These are phyloP conservation scores for Anisodus tanguticus DNA, from an alignment of 257 asterid genomes.

Conservation along the genomic window DNA sequence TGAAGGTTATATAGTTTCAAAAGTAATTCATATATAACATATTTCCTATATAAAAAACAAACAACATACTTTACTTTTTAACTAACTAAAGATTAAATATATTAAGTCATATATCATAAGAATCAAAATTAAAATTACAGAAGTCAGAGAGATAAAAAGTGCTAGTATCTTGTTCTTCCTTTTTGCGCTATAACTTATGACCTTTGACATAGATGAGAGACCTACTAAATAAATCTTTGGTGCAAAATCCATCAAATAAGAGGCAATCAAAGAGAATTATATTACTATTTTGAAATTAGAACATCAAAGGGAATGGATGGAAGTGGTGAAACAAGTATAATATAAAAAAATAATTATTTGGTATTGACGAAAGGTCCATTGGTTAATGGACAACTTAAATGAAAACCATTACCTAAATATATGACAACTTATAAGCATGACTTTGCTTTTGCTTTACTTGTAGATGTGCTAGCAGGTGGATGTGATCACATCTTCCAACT, in stretches of 20 bases:
- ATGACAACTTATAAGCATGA: not conserved
- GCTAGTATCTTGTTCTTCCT: no score
- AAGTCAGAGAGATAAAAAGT: no score
- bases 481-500: conserved; percentile 21
- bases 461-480: not conserved
- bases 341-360: conserved; percentile 17
- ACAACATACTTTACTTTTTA: no score
- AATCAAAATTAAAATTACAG: no score
- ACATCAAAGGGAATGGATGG: no score
- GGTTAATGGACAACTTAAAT: conserved; percentile 12
- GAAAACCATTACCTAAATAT: conserved; percentile 7
- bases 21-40: not conserved
- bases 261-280: no score
- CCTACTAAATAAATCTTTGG: conserved; percentile 15
- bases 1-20: not conserved
- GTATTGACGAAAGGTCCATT: conserved; percentile 1
- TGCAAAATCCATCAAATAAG: not conserved
- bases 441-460: conserved; percentile 23
- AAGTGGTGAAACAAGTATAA: not conserved
- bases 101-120: no score
- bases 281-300: no score
- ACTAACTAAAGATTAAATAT: no score
- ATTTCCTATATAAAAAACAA: not conserved
- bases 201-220: conserved; percentile 12
- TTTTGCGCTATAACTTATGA: not conserved